phyloP scores from a whole-genome alignment of 306 rosid species.

The Pyrus betulifolia region DNA sequence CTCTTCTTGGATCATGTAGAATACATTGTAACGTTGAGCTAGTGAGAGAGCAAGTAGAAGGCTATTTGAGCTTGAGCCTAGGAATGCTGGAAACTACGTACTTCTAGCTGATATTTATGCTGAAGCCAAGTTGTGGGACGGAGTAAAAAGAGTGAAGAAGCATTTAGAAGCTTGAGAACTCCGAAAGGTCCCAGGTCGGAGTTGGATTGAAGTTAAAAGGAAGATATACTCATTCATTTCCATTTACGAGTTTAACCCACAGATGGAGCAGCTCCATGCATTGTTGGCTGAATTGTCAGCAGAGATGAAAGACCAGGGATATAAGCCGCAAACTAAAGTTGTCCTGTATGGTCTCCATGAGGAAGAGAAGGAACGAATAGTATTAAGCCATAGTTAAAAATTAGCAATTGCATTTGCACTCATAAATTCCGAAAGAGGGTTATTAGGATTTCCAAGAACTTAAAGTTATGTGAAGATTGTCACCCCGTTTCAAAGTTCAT shows the following conservation, averaged over 20 bases:
- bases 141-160: slow-evolving; percentile 61
- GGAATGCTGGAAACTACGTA: slow-evolving; percentile 83
- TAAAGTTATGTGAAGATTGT: slow-evolving; percentile 90
- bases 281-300: slow-evolving; percentile 46
- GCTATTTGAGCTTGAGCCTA: slow-evolving; percentile 76
- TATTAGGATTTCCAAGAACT: slow-evolving; percentile 74
- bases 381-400: slow-evolving; percentile 89
- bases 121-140: slow-evolving; percentile 61
- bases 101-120: slow-evolving; percentile 82
- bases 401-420: slow-evolving; percentile 92
- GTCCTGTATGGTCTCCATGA: slow-evolving; percentile 72
- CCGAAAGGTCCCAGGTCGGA: slow-evolving; percentile 72
- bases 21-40: slow-evolving; percentile 77
- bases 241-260: slow-evolving; percentile 58
- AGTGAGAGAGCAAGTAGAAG: slow-evolving; percentile 73
- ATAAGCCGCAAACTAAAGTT: slow-evolving; percentile 56
- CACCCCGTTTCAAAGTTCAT: slow-evolving; percentile 78
- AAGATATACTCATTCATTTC: slow-evolving; percentile 65
- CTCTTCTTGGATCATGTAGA: slow-evolving; percentile 84
- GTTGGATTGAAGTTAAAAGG: slow-evolving; percentile 77
- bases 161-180: slow-evolving; percentile 52
- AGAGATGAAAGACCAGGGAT: slow-evolving; percentile 75
- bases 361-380: slow-evolving; percentile 73
- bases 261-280: slow-evolving; percentile 61
- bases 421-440: slow-evolving; percentile 57